phyloP scores from a whole-genome alignment of 2,329 filamentous ascomycete genomes.

The Trichoderma atroviride region DNA sequence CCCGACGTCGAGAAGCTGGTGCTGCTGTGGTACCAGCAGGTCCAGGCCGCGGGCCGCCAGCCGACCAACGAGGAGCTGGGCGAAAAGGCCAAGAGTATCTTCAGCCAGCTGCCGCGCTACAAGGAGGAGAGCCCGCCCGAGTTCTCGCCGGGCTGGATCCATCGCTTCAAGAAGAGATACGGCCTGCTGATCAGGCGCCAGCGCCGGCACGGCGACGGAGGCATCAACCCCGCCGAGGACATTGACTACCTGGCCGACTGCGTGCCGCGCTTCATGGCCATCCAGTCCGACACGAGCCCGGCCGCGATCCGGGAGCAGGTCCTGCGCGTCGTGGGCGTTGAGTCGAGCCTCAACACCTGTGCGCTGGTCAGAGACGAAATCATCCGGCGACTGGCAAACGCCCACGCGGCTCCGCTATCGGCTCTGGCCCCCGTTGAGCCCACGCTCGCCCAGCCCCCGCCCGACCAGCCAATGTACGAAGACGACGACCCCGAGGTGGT shows the following conservation, averaged over 20 bases:
- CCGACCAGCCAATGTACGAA: slow-evolving; percentile 47
- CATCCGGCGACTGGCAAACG: slow-evolving; percentile 44
- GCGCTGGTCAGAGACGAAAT: slow-evolving; percentile 62
- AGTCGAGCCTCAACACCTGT: slow-evolving; percentile 56
- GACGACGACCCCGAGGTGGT: slow-evolving; percentile 61
- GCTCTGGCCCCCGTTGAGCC: slow-evolving; percentile 34
- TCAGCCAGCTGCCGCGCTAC: slow-evolving; percentile 60
- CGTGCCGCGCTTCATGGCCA: slow-evolving; percentile 61
- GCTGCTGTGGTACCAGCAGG: slow-evolving; percentile 58
- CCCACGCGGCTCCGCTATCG: slow-evolving; percentile 31
- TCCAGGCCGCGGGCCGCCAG: slow-evolving; percentile 55
- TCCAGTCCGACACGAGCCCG: slow-evolving; percentile 61
- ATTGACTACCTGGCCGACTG: slow-evolving; percentile 63
- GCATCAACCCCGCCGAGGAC: slow-evolving; percentile 55
- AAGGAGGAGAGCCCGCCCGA: slow-evolving; percentile 62
- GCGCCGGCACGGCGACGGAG: slow-evolving; percentile 53
- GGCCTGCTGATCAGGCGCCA: slow-evolving; percentile 60
- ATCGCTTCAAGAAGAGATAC: slow-evolving; percentile 66
- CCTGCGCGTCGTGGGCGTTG: slow-evolving; percentile 57
- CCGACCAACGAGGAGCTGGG: slow-evolving; percentile 65
- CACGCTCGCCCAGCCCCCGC: slow-evolving; percentile 37
- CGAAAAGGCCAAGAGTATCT: slow-evolving; percentile 64
- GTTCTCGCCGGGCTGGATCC: slow-evolving; percentile 66
- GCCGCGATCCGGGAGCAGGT: slow-evolving; percentile 61
- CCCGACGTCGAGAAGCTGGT: slow-evolving; percentile 64